These are phyloP conservation scores for Arthroderma sp. DNA, from an alignment of 2,329 filamentous ascomycete species.

Conservation along the genomic window DNA sequence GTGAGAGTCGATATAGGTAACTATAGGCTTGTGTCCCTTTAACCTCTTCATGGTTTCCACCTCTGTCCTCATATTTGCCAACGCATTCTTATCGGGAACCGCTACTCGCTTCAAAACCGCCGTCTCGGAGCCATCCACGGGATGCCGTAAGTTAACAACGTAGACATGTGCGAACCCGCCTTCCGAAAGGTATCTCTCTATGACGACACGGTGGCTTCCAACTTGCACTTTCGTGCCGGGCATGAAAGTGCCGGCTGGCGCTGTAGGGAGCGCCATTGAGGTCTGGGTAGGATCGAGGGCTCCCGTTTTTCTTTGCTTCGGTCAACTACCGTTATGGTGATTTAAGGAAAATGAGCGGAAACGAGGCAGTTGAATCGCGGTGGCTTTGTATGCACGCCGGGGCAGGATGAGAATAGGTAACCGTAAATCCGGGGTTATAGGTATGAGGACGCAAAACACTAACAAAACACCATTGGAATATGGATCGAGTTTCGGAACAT, in stretches of 20 bases:
- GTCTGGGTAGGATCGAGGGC: no score
- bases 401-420: no score
- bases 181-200: conserved; percentile 95
- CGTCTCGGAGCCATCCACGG: conserved; percentile 63
- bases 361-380: no score
- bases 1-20: conserved; percentile 97
- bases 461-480: no score
- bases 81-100: conserved; percentile 85
- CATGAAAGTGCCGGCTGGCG: conserved; percentile 71
- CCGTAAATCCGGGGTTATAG: no score
- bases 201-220: conserved; percentile 78
- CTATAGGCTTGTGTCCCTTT: conserved; percentile 89
- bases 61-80: conserved; percentile 94
- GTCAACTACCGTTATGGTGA: no score
- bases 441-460: no score
- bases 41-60: conserved; percentile 99
- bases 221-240: conserved; percentile 96
- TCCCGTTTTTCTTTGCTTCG: no score
- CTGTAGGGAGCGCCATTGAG: conserved; percentile 18
- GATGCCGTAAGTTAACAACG: conserved; percentile 70
- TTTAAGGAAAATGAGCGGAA: no score
- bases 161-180: conserved; percentile 98
- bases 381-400: no score
- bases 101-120: conserved; percentile 91
- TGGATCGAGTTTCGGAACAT: no score